phyloP scores from a whole-genome alignment of 768 basidiomycete genomes.

The Pisolithus sp. region DNA sequence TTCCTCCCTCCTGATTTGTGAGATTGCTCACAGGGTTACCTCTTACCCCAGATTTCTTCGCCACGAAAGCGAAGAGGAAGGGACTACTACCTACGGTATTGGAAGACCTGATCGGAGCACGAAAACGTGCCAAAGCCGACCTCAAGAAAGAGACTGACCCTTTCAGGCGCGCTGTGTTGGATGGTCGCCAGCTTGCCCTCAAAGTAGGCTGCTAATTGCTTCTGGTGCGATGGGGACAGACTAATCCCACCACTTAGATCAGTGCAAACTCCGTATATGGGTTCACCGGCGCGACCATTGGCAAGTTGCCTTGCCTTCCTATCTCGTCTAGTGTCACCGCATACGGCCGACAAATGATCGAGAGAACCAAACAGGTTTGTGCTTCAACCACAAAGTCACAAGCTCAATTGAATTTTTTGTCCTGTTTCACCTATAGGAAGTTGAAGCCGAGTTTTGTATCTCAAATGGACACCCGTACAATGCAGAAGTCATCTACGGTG shows the following conservation, averaged over 20 bases:
- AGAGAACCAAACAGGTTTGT: slow-evolving; percentile 81
- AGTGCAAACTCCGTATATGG: slow-evolving; percentile 99
- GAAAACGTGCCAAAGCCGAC: slow-evolving; percentile 93
- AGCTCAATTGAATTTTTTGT: neutral
- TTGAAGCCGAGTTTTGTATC: slow-evolving; percentile 80
- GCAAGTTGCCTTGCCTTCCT: slow-evolving; percentile 90
- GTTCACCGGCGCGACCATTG: slow-evolving; percentile 96
- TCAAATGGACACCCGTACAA: slow-evolving; percentile 82
- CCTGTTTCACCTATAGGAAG: slow-evolving; percentile 47
- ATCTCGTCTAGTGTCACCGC: slow-evolving; percentile 95
- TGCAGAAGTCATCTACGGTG: slow-evolving; percentile 95
- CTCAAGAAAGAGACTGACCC: slow-evolving; percentile 96
- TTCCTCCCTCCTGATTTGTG: neutral
- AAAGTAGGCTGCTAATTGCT: slow-evolving; percentile 48
- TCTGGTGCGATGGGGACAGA: neutral
- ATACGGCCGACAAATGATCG: slow-evolving; percentile 99
- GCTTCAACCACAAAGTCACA: neutral
- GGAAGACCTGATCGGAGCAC: slow-evolving; percentile 87
- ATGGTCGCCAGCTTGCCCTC: slow-evolving; percentile 93
- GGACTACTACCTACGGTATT: slow-evolving; percentile 88
- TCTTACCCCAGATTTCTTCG: slow-evolving; percentile 69
- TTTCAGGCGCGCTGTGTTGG: slow-evolving; percentile 93
- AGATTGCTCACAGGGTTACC: neutral
- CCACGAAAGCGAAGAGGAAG: slow-evolving; percentile 63
- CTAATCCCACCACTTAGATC: slow-evolving; percentile 50